Base-by-base conservation (phyloP, 352 stramenopile species). In the Globisporangium irregulare region DNA sequence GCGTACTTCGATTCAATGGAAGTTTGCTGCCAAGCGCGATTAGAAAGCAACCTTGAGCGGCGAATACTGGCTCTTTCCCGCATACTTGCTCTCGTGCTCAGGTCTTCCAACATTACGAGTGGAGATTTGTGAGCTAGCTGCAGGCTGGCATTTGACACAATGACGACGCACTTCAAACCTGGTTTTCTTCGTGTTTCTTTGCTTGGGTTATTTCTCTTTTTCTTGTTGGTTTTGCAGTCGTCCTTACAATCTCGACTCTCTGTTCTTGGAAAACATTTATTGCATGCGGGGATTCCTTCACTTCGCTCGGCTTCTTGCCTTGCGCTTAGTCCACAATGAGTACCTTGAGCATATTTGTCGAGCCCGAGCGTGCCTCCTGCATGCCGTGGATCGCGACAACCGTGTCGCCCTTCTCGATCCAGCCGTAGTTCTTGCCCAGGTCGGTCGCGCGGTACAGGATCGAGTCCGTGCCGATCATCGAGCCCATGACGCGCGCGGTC, bases 331-430 rank as follows among this genome's bases (percentile, higher is more conserved):
- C 85, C 74, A 93, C 86, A 75, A 89, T 88, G n/a, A 95, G 81
- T 69, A 97, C 89, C 78, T 94, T 94, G 69, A 98, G 81, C 86
- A 95, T 95, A 78, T 98, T 97, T 68, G 91, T 97, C 32, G 89
- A 95, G 61, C 92, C 92, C 27, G 91, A 80, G 64, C 79, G 84
- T 10, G 90, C 91, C 68, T 98, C 92, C 69, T 93, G 79, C 77
- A 93, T 93, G 54, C 92, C 92, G 76, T 98, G 90, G 57, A 98
- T 87, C 22, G 86, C 89, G 1, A 98, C 91, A 18, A 97, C 87
- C 24, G 83, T 84, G 76, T 97, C 92, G 41, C 91, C 92, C 62
- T 82, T 78, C 73, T 97, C 80, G 64, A 97, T 86, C 87, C 89
- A 97, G 57, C 87, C 90, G 57, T 83, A 86, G 69, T 96, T 75